Percentiles rank a stretch among this genome's conserved stretches.
Conservation (phyloP, 768 basidiomycete species). For the Megacollybia marginata region DNA sequence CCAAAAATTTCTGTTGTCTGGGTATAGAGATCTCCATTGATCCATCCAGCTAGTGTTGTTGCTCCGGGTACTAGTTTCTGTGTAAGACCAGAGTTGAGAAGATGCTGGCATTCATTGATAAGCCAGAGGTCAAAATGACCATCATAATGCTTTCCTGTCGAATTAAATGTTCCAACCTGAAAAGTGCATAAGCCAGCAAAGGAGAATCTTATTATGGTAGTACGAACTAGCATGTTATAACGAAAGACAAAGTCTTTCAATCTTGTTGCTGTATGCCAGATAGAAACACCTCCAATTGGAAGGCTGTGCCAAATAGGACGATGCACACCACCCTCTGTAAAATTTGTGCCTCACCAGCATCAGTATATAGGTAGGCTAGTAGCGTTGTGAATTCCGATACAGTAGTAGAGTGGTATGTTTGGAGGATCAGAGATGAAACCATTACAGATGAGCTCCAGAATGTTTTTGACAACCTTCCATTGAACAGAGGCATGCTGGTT, state of each 20-base stretch:
- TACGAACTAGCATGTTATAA: not conserved
- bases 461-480: slow-evolving; percentile 8
- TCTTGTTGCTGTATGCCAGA: not conserved
- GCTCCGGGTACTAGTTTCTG: not conserved
- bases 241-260: not conserved
- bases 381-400: slow-evolving; percentile 4
- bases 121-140: slow-evolving; percentile 16
- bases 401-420: slow-evolving; percentile 6
- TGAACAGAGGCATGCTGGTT: slow-evolving; percentile 12
- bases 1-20: not conserved
- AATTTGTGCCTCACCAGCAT: slow-evolving; percentile 13
- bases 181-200: slow-evolving; percentile 1
- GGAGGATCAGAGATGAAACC: slow-evolving; percentile 17
- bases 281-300: slow-evolving; percentile 7
- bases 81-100: not conserved
- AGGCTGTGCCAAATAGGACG: slow-evolving; percentile 8
- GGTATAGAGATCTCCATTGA: not conserved
- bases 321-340: slow-evolving; percentile 14
- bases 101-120: slow-evolving; percentile 2
- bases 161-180: slow-evolving; percentile 16
- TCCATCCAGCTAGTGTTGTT: not conserved
- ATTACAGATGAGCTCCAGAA: slow-evolving; percentile 9
- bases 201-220: not conserved
- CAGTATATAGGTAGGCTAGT: slow-evolving; percentile 11
- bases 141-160: slow-evolving; percentile 8